A percentile compares a stretch with the other conserved stretches of the same genome.
Conservation (phyloP, 2,329 filamentous ascomycete genomes). For the Epichloe gansuensis region DNA sequence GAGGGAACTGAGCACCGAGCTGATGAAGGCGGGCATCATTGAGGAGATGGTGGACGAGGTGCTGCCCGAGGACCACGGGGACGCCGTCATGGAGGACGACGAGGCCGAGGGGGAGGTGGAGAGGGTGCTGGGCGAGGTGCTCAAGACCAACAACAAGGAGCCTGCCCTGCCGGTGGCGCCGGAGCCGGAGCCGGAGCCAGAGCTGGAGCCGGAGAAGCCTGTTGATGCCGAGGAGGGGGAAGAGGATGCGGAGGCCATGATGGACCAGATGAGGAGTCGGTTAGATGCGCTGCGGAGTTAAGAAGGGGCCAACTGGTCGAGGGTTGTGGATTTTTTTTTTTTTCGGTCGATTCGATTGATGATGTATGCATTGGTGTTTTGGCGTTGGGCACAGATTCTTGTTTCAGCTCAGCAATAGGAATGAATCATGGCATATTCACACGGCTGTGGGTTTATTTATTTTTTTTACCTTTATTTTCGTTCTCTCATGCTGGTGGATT, state of each 20-base stretch:
- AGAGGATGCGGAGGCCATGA: conserved; percentile 76
- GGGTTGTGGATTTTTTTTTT: not conserved
- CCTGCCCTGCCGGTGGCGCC: conserved; percentile 41
- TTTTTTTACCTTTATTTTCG: not conserved
- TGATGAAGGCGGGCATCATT: conserved; percentile 91
- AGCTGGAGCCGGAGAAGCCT: conserved; percentile 39
- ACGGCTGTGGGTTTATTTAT: not conserved
- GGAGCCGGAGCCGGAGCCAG: conserved; percentile 30
- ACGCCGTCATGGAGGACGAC: conserved; percentile 62
- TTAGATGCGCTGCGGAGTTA: conserved; percentile 84
- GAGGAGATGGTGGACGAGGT: conserved; percentile 93
- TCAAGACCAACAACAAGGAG: conserved; percentile 67
- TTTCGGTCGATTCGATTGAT: not conserved
- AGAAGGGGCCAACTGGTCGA: not conserved
- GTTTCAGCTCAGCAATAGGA: not conserved
- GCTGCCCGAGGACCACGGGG: conserved; percentile 55
- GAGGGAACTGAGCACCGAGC: conserved; percentile 72
- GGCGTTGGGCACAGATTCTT: not conserved
- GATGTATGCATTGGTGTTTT: not conserved
- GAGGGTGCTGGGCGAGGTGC: conserved; percentile 79
- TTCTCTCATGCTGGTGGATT: not conserved
- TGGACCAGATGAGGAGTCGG: conserved; percentile 87
- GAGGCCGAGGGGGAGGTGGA: conserved; percentile 74
- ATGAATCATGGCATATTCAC: not conserved
- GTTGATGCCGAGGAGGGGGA: conserved; percentile 47